Conservation (phyloP, 2,329 filamentous ascomycete genomes). For the Claviceps spartinae region DNA sequence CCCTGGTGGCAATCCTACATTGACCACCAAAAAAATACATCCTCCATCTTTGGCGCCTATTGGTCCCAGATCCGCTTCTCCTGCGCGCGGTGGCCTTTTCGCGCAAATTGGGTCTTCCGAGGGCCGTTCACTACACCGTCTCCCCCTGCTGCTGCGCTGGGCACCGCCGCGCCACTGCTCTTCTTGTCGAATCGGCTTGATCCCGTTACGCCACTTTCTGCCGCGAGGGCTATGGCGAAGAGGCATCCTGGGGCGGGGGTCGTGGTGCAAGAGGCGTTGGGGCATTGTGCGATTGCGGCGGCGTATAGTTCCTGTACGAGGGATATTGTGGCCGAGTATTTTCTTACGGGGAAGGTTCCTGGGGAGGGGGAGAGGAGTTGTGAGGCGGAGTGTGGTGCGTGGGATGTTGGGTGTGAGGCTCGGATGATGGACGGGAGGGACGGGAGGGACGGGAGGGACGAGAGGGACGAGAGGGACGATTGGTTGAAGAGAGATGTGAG, state of each 20-base stretch:
- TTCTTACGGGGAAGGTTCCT: constrained; percentile 9
- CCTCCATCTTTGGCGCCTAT: constrained; percentile 17
- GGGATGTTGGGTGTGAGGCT: constrained; percentile 5
- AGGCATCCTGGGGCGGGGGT: constrained; percentile 11
- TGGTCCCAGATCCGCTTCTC: constrained; percentile 24
- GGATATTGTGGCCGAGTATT: constrained; percentile 9
- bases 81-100: constrained; percentile 25
- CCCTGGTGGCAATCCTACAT: constrained; percentile 19
- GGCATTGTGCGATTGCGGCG: constrained; percentile 7
- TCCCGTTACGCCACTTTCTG: constrained; percentile 30
- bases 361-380: constrained; percentile 7
- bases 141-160: constrained; percentile 12
- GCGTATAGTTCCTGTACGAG: constrained; percentile 10
- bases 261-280: constrained; percentile 11
- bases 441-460: not conserved
- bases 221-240: constrained; percentile 7
- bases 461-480: not conserved
- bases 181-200: constrained; percentile 30
- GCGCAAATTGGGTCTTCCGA: constrained; percentile 26
- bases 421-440: not conserved
- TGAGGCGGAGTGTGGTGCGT: constrained; percentile 11
- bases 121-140: constrained; percentile 21
- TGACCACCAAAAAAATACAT: constrained; percentile 12
- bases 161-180: constrained; percentile 28
- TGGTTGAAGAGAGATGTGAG: not conserved